Evolutionary conservation across 208 protist species (phyloP).

Genomic region (Lotmaria passim): DNA sequence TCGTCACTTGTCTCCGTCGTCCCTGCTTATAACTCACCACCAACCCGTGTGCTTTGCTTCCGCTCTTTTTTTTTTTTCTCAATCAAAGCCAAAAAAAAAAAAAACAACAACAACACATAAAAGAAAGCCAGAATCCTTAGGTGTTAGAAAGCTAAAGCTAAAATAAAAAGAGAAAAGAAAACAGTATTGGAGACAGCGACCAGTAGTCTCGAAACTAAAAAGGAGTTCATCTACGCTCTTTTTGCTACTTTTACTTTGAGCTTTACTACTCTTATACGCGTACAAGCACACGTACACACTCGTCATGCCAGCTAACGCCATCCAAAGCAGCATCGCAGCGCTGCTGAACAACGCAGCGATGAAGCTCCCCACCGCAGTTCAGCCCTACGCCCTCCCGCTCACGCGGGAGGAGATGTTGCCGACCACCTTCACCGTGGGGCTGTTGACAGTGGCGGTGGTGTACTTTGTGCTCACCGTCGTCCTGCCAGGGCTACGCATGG

Average conservation of each 20-base stretch:
- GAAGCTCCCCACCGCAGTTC: conserved; percentile 23
- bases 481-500: conserved; percentile 63
- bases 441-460: conserved; percentile 41
- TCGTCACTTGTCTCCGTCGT: background rate
- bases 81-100: background rate
- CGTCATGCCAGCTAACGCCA: conserved; percentile 11
- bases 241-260: conserved; percentile 17
- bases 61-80: background rate
- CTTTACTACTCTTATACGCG: too few relatives aligned
- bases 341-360: conserved; percentile 26
- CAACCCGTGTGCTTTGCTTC: too few relatives aligned
- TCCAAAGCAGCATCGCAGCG: conserved; percentile 26
- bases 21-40: conserved; percentile 10
- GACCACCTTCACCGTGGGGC: conserved; percentile 20
- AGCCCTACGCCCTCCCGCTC: conserved; percentile 29
- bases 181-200: background rate
- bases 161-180: conserved; percentile 16
- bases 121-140: conserved; percentile 11
- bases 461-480: conserved; percentile 57
- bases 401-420: conserved; percentile 17
- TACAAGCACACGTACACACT: background rate
- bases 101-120: conserved; percentile 1
- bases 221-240: background rate
- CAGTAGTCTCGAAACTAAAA: background rate
- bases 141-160: too few relatives aligned